Evolutionary conservation across 495 filamentous ascomycete species (phyloP), one percentile per base, ranked within the genome.

Genomic region (Penicillium waksmanii): DNA sequence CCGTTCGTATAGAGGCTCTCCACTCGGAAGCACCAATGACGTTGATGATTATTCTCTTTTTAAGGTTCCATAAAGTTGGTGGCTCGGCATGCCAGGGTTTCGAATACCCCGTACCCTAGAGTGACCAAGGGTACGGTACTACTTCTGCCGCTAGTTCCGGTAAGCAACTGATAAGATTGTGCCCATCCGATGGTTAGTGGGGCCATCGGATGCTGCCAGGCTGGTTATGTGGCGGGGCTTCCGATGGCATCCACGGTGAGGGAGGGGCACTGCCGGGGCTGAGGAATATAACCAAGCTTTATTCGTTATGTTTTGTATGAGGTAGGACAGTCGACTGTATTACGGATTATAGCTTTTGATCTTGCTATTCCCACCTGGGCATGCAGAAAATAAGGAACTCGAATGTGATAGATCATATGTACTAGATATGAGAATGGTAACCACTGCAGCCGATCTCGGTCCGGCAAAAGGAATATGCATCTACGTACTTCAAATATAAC

Each of bases 171-270:
- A 53, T 62, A 50, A 58, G 50, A 44, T 40, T 31, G 50, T 15
- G 52, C 21, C 25, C 53, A 56, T 62, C 65, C 60, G 53, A 60
- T 47, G 51, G 27, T 21, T 44, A 15, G 62, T 65, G 62, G 56
- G 46, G 54, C 33, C 55, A 54, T 69, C 66, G 66, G 66, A 69
- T 59, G 56, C 40, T 54, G 48, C 2, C 23, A 48, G 18, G 47
- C 50, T 33, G 47, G 36, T 40, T 9, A 17, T 18, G 21, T 56
- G 53, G 56, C 48, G 55, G 63, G 47, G 51, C 52, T 56, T 62
- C 59, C 63, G 63, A 62, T 46, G 42, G 10, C 25, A 49, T 35
- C 17, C 19, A 6, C 19, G 53, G n/a, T 31, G 46, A 25, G 31
- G 21, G 46, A 48, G 46, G 46, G 46, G 46, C 18, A 46, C 18